A percentile compares a stretch with the other conserved stretches of the same genome.
Conservation (phyloP, 73 alveolate species). For the Breviolum minutum region DNA sequence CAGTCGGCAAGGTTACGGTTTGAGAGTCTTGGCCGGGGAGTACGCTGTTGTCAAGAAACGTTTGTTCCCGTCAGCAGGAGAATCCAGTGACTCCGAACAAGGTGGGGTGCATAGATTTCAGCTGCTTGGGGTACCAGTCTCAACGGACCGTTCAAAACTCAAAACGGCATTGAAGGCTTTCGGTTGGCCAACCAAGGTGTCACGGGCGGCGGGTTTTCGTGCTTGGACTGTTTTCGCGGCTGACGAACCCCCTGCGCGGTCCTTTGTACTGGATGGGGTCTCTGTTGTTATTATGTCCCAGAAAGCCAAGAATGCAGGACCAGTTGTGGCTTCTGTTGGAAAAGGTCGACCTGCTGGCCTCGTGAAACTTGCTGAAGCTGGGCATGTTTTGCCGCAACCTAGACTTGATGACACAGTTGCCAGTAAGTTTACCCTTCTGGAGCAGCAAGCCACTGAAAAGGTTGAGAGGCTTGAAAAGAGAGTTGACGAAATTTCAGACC, state of each 20-base stretch:
- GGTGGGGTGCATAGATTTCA: too few relatives aligned
- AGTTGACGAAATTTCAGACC: too few relatives aligned
- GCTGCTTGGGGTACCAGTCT: too few relatives aligned
- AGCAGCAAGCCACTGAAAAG: too few relatives aligned
- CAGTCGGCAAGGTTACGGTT: neutral
- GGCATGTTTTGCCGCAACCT: neutral
- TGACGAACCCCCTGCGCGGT: neutral
- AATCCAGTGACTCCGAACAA: too few relatives aligned
- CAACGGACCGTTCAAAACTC: neutral
- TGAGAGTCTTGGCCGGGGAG: neutral
- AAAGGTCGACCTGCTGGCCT: too few relatives aligned
- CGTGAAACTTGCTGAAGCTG: too few relatives aligned
- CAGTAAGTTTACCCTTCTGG: too few relatives aligned
- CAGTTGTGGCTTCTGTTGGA: too few relatives aligned
- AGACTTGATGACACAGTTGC: neutral
- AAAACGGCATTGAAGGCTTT: neutral
- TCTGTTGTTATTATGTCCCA: neutral
- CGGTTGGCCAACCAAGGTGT: neutral
- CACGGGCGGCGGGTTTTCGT: neutral
- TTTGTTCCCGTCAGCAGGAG: too few relatives aligned
- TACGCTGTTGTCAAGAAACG: neutral
- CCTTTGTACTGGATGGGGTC: neutral
- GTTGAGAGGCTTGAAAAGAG: too few relatives aligned
- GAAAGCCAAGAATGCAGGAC: neutral
- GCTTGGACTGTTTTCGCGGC: neutral